Evolutionary conservation across 164 flowering plant genomes (phyloP).

Genomic region (Aristolochia californica): DNA sequence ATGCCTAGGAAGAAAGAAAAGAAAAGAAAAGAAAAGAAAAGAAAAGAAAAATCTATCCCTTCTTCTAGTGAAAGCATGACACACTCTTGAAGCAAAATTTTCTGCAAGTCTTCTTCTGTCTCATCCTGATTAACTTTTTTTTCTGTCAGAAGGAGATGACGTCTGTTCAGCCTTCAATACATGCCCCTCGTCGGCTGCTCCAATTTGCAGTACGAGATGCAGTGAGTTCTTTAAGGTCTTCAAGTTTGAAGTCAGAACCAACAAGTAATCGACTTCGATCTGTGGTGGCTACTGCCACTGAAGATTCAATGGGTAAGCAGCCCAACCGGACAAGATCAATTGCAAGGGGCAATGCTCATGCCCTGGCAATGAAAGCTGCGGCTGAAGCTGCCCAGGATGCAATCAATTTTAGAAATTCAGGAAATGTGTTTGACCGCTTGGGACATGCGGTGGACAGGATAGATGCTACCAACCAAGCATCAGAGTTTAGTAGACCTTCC

Average conservation of each 20-base stretch:
- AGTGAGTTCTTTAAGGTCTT: conserved; percentile 42
- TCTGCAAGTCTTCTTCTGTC: no score
- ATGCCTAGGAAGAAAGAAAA: no score
- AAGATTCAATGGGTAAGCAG: conserved; percentile 13
- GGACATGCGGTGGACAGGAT: conserved; percentile 35
- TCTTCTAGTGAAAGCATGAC: no score
- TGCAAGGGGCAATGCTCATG: conserved; percentile 44
- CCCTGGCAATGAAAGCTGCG: conserved; percentile 72
- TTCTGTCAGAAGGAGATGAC: conserved; percentile 44
- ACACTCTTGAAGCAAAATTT: no score
- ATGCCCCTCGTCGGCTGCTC: conserved; percentile 71
- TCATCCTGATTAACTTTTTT: conserved; percentile 9
- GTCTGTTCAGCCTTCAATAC: conserved; percentile 22
- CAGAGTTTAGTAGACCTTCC: conserved; percentile 10
- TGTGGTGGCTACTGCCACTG: conserved; percentile 39
- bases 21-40: no score
- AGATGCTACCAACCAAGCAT: conserved; percentile 13
- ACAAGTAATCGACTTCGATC: conserved; percentile 71
- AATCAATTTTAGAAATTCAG: conserved; percentile 27
- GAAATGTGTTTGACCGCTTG: conserved; percentile 79
- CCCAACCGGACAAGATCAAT: conserved; percentile 36
- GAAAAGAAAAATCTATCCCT: no score
- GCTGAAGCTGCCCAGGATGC: conserved; percentile 90
- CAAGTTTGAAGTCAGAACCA: conserved; percentile 33
- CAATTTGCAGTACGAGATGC: conserved; percentile 97